Percentiles rank a stretch among this genome's conserved stretches.
Conservation (phyloP, 768 basidiomycete genomes). For the Phlebiopsis flavidoalba region DNA sequence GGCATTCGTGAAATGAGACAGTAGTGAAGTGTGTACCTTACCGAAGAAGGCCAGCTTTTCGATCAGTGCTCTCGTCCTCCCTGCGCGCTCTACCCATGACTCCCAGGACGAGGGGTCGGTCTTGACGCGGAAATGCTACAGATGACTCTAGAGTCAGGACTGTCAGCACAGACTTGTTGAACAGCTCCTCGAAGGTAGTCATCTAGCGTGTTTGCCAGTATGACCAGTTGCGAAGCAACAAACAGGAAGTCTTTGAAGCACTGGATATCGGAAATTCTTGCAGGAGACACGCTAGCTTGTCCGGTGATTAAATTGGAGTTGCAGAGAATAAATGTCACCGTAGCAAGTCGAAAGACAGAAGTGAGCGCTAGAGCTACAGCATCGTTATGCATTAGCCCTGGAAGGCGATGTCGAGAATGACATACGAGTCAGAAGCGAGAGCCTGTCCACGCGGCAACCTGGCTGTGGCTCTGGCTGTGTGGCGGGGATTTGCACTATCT, state of each 20-base stretch:
- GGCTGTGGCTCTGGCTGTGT: neutral
- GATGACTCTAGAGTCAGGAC: constrained; percentile 64
- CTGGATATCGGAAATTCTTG: neutral
- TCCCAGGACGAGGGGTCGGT: constrained; percentile 26
- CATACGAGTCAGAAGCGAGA: neutral
- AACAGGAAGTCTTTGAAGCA: neutral
- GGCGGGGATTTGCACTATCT: neutral
- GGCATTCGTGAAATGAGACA: neutral
- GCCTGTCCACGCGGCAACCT: neutral
- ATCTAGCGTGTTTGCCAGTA: neutral
- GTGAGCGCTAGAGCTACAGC: neutral
- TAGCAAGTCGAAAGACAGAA: neutral
- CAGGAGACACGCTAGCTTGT: neutral
- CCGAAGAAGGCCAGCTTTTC: constrained; percentile 75
- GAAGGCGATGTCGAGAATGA: neutral
- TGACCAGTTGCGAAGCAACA: neutral
- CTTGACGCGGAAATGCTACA: constrained; percentile 50
- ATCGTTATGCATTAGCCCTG: neutral
- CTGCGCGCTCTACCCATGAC: constrained; percentile 22
- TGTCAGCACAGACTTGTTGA: constrained; percentile 52
- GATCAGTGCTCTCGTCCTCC: constrained; percentile 38
- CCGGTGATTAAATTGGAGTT: neutral
- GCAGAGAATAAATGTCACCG: neutral
- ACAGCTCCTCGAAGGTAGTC: constrained; percentile 56
- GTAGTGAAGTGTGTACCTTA: constrained; percentile 29